Percentiles rank a stretch among this genome's conserved stretches.
Conservation (phyloP, 768 basidiomycete genomes). For the Xerocomellus amylosporus region DNA sequence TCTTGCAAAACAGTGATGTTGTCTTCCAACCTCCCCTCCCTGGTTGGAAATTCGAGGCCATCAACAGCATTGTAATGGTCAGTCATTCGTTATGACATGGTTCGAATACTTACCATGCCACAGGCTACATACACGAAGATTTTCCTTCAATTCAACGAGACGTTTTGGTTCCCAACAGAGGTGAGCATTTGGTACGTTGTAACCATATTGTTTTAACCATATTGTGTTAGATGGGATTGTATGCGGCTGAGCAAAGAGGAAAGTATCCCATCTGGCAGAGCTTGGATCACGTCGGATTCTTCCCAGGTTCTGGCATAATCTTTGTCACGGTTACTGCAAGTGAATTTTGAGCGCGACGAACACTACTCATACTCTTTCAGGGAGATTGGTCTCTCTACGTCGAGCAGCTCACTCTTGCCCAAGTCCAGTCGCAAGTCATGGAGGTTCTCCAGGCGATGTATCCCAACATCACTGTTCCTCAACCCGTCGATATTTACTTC, state of each 20-base stretch:
- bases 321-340: constrained; percentile 30
- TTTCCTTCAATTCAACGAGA: constrained; percentile 58
- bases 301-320: constrained; percentile 55
- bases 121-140: constrained; percentile 65
- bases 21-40: constrained; percentile 54
- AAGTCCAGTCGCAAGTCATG: constrained; percentile 53
- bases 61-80: constrained; percentile 60
- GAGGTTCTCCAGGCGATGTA: constrained; percentile 56
- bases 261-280: constrained; percentile 67
- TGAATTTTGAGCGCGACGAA: not conserved
- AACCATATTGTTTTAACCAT: not conserved
- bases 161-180: constrained; percentile 57
- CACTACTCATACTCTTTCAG: constrained; percentile 28
- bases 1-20: constrained; percentile 63
- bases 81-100: not conserved
- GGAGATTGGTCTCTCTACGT: constrained; percentile 59
- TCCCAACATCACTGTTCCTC: constrained; percentile 49
- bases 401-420: constrained; percentile 46
- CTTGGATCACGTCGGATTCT: constrained; percentile 53
- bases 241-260: constrained; percentile 56
- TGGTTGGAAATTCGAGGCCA: constrained; percentile 61
- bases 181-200: constrained; percentile 8
- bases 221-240: constrained; percentile 40
- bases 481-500: constrained; percentile 55
- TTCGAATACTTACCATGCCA: not conserved